Base-by-base conservation (phyloP, 495 filamentous ascomycete species). In the Friedmanniomyces simplex region DNA sequence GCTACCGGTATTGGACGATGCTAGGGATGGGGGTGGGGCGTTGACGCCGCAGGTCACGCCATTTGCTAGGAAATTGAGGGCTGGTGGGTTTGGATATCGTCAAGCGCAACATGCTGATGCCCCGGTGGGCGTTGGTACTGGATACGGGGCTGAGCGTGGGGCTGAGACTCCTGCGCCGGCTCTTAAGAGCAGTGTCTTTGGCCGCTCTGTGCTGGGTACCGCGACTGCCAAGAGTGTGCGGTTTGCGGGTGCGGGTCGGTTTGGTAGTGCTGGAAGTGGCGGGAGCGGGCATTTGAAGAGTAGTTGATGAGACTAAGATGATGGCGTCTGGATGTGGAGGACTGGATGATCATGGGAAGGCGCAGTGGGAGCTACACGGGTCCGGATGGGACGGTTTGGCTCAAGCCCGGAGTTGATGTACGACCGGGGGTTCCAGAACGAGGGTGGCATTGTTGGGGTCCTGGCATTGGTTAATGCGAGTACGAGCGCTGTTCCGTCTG, bases 41-140 rank as follows among this genome's bases (percentile, higher is more conserved):
- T 41, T 60, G 32, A 58, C 47, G 11, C 59, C 50, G 41, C 61
- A 59, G 49, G 60, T 73, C 36, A 71, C 66, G 48, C 66, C 69
- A 37, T 73, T 73, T 59, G 67, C 65, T 56, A 42, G 63, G 18
- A 70, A 67, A 42, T 54, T 72, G 55, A 58, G 65, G 54, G 64
- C 64, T 20, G 61, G 61, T 21, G 61, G 61, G 32, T 57, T 62
- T 30, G 24, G 37, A 12, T 5, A 10, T n/a, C 4, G 4, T 26
- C 24, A 24, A 11, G 21, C 10, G 28, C 28, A 10, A 32, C 28
- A 3, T 32, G 4, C 10, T 32, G 28, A 32, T 32, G 28, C 25
- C 34, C 25, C n/a, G 2, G 2, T 6, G 13, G 24, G 25, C n/a
- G 18, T 24, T 24, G 49, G 49, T 20, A 6, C 13, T 20, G 49